Evolutionary conservation across 1,139 yeast species (phyloP).

Genomic region (Eremothecium coryli): DNA sequence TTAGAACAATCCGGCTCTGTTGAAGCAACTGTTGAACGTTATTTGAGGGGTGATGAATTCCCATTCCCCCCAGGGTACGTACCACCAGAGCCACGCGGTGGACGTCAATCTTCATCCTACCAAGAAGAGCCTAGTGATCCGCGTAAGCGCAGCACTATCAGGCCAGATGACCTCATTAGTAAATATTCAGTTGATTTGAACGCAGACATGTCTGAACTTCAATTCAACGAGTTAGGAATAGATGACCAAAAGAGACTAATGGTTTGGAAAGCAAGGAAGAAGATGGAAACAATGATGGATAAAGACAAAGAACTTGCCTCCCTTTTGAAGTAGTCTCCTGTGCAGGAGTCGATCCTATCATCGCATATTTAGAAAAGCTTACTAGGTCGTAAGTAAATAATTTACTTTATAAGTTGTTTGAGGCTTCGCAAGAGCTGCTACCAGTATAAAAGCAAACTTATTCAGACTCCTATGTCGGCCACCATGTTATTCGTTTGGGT

Average conservation of each 20-base stretch:
- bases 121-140: conserved; percentile 16
- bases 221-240: conserved; percentile 19
- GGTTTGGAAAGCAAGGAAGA: conserved; percentile 29
- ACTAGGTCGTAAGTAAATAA: no score
- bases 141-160: conserved; percentile 25
- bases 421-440: no score
- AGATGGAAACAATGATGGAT: conserved; percentile 21
- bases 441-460: no score
- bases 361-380: neutral
- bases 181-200: conserved; percentile 23
- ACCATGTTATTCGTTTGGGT: no score
- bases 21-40: conserved; percentile 67
- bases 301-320: conserved; percentile 16
- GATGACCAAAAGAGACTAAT: conserved; percentile 26
- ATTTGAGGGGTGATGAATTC: conserved; percentile 51
- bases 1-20: conserved; percentile 67
- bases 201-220: conserved; percentile 15
- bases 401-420: no score
- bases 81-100: conserved; percentile 4
- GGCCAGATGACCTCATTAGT: conserved; percentile 24
- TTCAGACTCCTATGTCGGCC: no score
- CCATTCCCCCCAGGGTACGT: conserved; percentile 53
- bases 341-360: neutral
- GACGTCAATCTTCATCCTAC: neutral
- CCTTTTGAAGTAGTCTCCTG: conserved; percentile 10